These are phyloP conservation scores for Sarocladiaceae sp. DNA, from an alignment of 2,329 filamentous ascomycete genomes.

Conservation along the genomic window DNA sequence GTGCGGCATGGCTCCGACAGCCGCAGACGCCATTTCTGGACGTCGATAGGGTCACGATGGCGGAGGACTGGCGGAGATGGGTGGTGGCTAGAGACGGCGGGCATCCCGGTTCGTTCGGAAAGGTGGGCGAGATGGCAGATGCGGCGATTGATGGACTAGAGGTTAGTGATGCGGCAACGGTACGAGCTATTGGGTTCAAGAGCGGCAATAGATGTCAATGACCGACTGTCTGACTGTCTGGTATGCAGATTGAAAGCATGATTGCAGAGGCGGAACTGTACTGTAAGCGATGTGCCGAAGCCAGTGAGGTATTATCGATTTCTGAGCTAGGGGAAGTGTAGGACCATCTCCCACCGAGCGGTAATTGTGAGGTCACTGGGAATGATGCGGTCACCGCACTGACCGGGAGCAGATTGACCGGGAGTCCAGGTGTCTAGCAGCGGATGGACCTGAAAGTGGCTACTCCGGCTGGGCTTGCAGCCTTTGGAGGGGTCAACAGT, in stretches of 20 bases:
- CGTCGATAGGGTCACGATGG: neutral
- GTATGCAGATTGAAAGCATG: neutral
- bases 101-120: neutral
- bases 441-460: too few relatives aligned
- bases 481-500: neutral
- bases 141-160: neutral
- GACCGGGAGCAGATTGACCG: too few relatives aligned
- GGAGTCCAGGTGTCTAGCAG: too few relatives aligned
- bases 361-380: neutral
- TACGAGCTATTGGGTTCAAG: neutral
- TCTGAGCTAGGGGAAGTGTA: too few relatives aligned
- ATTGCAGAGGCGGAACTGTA: too few relatives aligned
- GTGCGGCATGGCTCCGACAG: neutral
- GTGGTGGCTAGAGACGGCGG: constrained; percentile 3
- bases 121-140: neutral
- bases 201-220: too few relatives aligned
- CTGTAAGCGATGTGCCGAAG: too few relatives aligned
- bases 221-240: neutral
- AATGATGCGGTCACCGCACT: constrained; percentile 1
- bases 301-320: too few relatives aligned
- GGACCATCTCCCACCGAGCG: too few relatives aligned
- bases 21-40: too few relatives aligned
- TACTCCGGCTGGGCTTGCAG: too few relatives aligned
- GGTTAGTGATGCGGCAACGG: neutral
- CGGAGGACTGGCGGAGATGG: neutral